Conservation (phyloP, 441 rosid genomes). For the Melastoma candidum region DNA sequence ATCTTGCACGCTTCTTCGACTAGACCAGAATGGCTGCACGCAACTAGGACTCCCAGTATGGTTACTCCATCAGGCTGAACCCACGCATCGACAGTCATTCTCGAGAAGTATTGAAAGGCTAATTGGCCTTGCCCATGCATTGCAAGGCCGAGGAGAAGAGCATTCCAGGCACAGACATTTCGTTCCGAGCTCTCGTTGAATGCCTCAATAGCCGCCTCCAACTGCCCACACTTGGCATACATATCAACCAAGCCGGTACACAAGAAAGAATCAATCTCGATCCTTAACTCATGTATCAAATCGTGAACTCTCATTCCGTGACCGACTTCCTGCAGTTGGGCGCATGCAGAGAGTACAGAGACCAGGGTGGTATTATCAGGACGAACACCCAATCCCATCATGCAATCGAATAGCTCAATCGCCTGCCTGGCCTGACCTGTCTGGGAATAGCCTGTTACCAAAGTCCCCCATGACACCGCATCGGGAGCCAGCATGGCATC, state of each 20-base stretch:
- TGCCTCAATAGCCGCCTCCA: constrained; percentile 31
- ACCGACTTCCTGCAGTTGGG: constrained; percentile 41
- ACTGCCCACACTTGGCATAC: constrained; percentile 54
- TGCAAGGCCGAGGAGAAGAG: constrained; percentile 59
- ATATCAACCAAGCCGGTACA: constrained; percentile 59
- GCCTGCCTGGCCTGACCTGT: constrained; percentile 32
- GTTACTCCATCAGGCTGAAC: constrained; percentile 19
- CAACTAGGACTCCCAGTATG: constrained; percentile 51
- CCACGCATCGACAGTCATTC: constrained; percentile 34
- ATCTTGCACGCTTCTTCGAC: constrained; percentile 46
- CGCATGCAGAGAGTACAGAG: constrained; percentile 69
- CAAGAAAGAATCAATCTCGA: constrained; percentile 39
- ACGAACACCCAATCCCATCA: constrained; percentile 28
- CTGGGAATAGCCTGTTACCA: constrained; percentile 47
- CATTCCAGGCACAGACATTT: constrained; percentile 51
- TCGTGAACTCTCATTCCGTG: constrained; percentile 42
- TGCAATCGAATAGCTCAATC: constrained; percentile 30
- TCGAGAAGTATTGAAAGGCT: constrained; percentile 32
- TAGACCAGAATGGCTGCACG: constrained; percentile 68
- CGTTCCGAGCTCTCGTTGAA: constrained; percentile 43
- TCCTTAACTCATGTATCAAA: constrained; percentile 22
- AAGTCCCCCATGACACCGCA: constrained; percentile 55
- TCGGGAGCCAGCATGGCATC: constrained; percentile 44
- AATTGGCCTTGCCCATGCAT: constrained; percentile 46
- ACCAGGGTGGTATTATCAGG: constrained; percentile 52